phyloP scores from a whole-genome alignment of 2,329 filamentous ascomycete species.

The Colletotrichum lentis region DNA sequence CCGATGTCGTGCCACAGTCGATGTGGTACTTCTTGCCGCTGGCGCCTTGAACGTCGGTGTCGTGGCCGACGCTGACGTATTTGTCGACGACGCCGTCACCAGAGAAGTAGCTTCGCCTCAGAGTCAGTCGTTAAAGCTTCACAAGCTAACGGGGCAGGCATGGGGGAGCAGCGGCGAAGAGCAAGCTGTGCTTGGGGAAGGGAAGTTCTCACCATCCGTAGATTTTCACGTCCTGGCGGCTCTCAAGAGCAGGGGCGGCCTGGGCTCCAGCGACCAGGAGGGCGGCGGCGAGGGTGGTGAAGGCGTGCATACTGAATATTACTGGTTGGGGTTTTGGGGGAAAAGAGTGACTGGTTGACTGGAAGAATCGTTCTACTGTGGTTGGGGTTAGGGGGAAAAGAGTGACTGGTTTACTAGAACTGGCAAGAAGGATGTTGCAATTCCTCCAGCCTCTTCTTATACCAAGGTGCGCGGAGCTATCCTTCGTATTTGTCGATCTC shows the following conservation, averaged over 20 bases:
- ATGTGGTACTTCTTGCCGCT: slow-evolving; percentile 21
- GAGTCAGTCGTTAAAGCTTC: background rate
- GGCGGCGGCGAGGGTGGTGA: slow-evolving; percentile 10
- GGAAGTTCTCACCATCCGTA: slow-evolving; percentile 21
- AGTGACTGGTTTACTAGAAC: background rate
- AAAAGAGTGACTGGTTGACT: background rate
- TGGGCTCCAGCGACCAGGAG: slow-evolving; percentile 17
- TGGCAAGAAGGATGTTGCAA: rapidly evolving
- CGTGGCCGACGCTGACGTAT: slow-evolving; percentile 20
- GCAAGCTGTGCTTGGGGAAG: background rate
- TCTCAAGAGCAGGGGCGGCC: slow-evolving; percentile 20
- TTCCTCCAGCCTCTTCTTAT: slow-evolving; percentile 22
- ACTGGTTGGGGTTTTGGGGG: no score
- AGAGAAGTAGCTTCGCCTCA: slow-evolving; percentile 12
- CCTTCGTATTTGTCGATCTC: background rate
- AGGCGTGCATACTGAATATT: slow-evolving; percentile 17
- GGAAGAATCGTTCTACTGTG: background rate
- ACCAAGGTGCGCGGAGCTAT: background rate
- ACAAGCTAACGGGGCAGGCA: no score
- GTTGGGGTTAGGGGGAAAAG: background rate
- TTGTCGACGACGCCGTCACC: slow-evolving; percentile 21
- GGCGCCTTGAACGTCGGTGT: background rate
- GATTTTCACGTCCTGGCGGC: slow-evolving; percentile 13
- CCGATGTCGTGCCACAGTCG: slow-evolving; percentile 25
- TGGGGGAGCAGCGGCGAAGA: background rate